Percentiles rank a stretch among this genome's conserved stretches.
These are phyloP conservation scores for Myxozyma udenii DNA, from an alignment of 805 yeast species.

Conservation along the genomic window DNA sequence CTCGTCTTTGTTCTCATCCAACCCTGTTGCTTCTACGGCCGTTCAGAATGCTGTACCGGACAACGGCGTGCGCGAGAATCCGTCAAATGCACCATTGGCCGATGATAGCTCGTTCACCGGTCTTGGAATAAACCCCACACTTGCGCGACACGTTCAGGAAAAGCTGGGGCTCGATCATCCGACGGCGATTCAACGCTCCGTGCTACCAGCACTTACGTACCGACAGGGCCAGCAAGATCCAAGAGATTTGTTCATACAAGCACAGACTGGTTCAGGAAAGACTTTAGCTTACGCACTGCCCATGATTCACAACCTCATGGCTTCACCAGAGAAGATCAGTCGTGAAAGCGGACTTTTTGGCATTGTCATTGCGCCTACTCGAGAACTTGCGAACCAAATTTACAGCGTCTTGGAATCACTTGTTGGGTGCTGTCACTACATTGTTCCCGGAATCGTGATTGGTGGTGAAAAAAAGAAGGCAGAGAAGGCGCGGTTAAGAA, in stretches of 20 bases:
- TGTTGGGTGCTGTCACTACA: slow-evolving; percentile 66
- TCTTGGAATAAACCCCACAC: slow-evolving; percentile 58
- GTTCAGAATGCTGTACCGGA: slow-evolving; percentile 36
- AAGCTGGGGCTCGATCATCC: slow-evolving; percentile 55
- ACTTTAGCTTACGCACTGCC: slow-evolving; percentile 87
- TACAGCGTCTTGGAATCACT: slow-evolving; percentile 73
- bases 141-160: slow-evolving; percentile 55
- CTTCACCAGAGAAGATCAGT: slow-evolving; percentile 44
- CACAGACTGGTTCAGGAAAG: slow-evolving; percentile 98
- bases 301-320: slow-evolving; percentile 67
- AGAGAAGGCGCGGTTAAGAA: slow-evolving; percentile 91
- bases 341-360: slow-evolving; percentile 87
- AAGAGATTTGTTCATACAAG: slow-evolving; percentile 80
- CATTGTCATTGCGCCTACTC: slow-evolving; percentile 82
- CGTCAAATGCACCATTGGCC: slow-evolving; percentile 82
- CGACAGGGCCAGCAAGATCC: slow-evolving; percentile 37
- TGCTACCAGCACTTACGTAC: slow-evolving; percentile 55
- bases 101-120: slow-evolving; percentile 68
- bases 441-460: slow-evolving; percentile 93
- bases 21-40: slow-evolving; percentile 43
- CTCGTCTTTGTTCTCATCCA: slow-evolving; percentile 78
- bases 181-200: slow-evolving; percentile 81
- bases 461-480: slow-evolving; percentile 98
- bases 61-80: slow-evolving; percentile 36
- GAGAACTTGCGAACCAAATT: slow-evolving; percentile 91